Conservation (phyloP, 257 asterid species). For the Agastache rugosa region DNA sequence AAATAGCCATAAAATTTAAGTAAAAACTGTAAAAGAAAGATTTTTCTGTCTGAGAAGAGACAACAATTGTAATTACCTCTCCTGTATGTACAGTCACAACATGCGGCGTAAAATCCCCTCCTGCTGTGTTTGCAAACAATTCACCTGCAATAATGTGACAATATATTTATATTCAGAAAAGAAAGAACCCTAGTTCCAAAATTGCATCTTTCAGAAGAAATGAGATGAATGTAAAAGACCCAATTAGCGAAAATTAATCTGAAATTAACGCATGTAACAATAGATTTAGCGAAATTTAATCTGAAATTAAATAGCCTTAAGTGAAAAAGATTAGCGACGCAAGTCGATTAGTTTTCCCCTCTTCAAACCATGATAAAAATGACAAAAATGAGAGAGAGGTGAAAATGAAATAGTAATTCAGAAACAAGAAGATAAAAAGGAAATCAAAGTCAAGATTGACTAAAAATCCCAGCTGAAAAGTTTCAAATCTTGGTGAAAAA, state of each 20-base stretch:
- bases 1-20: background rate
- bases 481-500: slow-evolving; percentile 26
- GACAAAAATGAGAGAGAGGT: background rate
- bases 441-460: background rate
- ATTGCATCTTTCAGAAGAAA: background rate
- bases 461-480: slow-evolving; percentile 13
- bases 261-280: background rate
- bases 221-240: no score
- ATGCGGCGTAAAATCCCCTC: slow-evolving; percentile 85
- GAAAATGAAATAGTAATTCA: background rate
- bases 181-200: slow-evolving; percentile 27
- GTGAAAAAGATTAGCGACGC: background rate
- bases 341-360: background rate
- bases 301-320: background rate
- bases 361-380: slow-evolving; percentile 9
- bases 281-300: background rate
- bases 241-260: background rate
- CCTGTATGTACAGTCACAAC: slow-evolving; percentile 82
- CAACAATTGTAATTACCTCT: slow-evolving; percentile 58
- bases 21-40: background rate
- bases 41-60: background rate
- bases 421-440: no score
- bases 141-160: slow-evolving; percentile 60
- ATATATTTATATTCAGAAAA: no score
- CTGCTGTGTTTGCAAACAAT: slow-evolving; percentile 80